Evolutionary conservation across 495 filamentous ascomycete genomes (phyloP).

Genomic region (Hapsidospora chrysogenum): DNA sequence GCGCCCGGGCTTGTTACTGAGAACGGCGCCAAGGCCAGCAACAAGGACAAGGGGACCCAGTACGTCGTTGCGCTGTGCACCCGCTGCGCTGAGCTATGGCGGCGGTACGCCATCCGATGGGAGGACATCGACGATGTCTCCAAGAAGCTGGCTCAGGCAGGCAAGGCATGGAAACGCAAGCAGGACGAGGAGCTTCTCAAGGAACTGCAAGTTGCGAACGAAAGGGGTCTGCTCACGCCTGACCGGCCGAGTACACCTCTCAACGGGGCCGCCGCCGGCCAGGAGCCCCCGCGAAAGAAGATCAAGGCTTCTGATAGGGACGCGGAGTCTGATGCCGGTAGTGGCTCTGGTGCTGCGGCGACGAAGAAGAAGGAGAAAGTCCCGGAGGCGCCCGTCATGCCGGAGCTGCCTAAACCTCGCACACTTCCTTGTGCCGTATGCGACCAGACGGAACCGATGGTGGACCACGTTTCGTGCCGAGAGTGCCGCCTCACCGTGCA

Average conservation of each 20-base stretch:
- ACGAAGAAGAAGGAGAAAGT: conserved; percentile 48
- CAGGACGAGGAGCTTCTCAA: conserved; percentile 84
- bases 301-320: conserved; percentile 25
- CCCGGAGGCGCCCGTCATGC: conserved; percentile 38
- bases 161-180: conserved; percentile 70
- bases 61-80: conserved; percentile 74
- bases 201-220: conserved; percentile 43
- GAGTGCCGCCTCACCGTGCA: conserved; percentile 91
- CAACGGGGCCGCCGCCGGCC: conserved; percentile 25
- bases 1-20: conserved; percentile 59
- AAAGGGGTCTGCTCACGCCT: conserved; percentile 27
- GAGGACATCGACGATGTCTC: conserved; percentile 87
- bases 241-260: conserved; percentile 22
- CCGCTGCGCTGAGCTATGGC: conserved; percentile 81
- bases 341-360: conserved; percentile 17
- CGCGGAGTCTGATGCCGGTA: conserved; percentile 11
- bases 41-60: conserved; percentile 52
- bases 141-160: conserved; percentile 70
- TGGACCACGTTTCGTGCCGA: conserved; percentile 57
- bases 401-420: conserved; percentile 60
- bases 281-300: conserved; percentile 38
- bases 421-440: conserved; percentile 77
- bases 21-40: conserved; percentile 37
- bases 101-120: conserved; percentile 89
- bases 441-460: conserved; percentile 47